Evolutionary conservation across 2,329 filamentous ascomycete genomes (phyloP).

Genomic region (Botrytis galanthina): DNA sequence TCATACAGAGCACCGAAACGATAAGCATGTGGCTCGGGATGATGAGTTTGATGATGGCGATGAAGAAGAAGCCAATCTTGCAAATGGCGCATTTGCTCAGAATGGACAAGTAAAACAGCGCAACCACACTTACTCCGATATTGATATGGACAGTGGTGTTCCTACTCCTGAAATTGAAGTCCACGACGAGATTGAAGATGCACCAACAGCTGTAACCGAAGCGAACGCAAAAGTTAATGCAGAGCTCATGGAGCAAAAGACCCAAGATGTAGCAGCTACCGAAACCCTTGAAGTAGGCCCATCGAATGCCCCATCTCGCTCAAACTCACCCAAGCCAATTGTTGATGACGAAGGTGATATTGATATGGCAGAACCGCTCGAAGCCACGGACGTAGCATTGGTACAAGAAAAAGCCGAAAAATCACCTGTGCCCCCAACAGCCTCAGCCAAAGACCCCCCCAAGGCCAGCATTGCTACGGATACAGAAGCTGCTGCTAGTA

Average conservation of each 20-base stretch:
- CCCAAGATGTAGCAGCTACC: conserved; percentile 24
- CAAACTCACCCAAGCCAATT: conserved; percentile 31
- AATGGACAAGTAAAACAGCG: conserved; percentile 51
- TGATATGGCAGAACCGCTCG: conserved; percentile 35
- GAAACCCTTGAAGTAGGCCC: conserved; percentile 30
- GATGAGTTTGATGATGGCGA: conserved; percentile 87
- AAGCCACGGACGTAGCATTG: conserved; percentile 15
- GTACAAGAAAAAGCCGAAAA: conserved; percentile 16
- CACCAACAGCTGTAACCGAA: conserved; percentile 30
- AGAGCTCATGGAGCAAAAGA: conserved; percentile 36
- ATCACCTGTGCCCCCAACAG: conserved; percentile 13
- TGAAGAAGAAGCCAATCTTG: conserved; percentile 75
- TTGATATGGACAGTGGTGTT: conserved; percentile 52
- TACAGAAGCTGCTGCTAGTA: conserved; percentile 12
- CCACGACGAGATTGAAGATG: conserved; percentile 31
- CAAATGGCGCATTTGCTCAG: conserved; percentile 62
- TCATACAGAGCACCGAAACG: conserved; percentile 77
- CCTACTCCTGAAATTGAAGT: conserved; percentile 41
- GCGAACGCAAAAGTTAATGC: conserved; percentile 38
- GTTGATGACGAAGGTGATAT: conserved; percentile 39
- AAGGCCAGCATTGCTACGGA: conserved; percentile 8
- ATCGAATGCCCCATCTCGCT: conserved; percentile 36
- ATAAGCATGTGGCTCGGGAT: conserved; percentile 71
- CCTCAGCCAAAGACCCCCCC: conserved; percentile 15
- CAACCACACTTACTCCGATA: conserved; percentile 55